Base-by-base conservation (phyloP, 768 basidiomycete genomes). In the Naganishia kalamii region DNA sequence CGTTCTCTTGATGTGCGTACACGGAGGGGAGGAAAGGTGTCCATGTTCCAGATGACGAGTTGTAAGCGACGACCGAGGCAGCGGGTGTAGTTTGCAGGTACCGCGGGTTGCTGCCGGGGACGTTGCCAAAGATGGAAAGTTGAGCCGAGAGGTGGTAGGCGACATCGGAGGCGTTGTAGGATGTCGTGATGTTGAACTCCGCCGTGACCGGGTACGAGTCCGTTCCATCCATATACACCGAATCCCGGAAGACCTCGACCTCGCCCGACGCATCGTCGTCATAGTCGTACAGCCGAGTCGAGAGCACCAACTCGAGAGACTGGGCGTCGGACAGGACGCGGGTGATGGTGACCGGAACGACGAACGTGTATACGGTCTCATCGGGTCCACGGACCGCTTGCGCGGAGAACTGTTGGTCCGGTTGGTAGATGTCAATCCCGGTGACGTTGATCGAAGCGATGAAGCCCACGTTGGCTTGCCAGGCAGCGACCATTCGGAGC, bases 241-340 rank as follows among this genome's bases (percentile, higher is more conserved):
- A 6, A 19, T 62, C 4, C 30, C 29, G 41, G 27, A 27, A 62
- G 41, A 62, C 44, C 15, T 47, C 23, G 41, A 48, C 44, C 25
- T 62, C 60, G 29, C 30, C 43, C 19, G 60, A 30, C 29, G 23
- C 23, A 30, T 62, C 60, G 19, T 62, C 60, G 44, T 62, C 60
- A 33, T 62, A 62, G 44, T 62, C 47, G 30, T 62, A 62, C 12
- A 44, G 47, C 60, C 60, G 43, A n/a, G 41, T 30, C 7, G 17
- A 47, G 19, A 62, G 44, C 25, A 23, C 30, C 43, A 62, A 48
- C 8, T 6, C 2, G 25, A 62, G 44, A 12, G 21, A 43, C 10
- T 62, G 25, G 27, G 5, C 30, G 25, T 2, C 2, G 11, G 60
- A 29, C 13, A 3, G 6, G 4, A 8, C 10, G 12, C 60, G 60